Percentiles rank a stretch among this genome's conserved stretches.
Evolutionary conservation across 257 asterid species (phyloP).

Genomic region (Linderniella brevidens): DNA sequence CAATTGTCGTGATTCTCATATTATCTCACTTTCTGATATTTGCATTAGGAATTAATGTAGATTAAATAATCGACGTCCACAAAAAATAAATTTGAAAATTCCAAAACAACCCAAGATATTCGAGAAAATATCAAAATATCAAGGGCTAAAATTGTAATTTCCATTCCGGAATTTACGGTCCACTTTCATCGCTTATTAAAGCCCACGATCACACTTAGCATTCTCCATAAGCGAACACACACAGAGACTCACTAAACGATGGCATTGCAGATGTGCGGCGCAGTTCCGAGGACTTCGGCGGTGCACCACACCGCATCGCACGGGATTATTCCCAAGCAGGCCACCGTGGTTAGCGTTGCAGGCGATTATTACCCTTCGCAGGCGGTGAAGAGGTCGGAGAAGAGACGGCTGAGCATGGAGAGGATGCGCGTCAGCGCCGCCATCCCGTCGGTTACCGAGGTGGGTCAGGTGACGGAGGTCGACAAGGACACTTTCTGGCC

Average conservation of each 20-base stretch:
- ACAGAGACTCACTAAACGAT: conserved; percentile 10
- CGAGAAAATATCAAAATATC: too few relatives aligned
- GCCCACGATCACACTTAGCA: neutral
- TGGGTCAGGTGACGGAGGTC: conserved; percentile 53
- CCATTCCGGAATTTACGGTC: too few relatives aligned
- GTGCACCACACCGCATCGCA: conserved; percentile 14
- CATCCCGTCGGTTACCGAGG: conserved; percentile 31
- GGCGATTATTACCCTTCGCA: conserved; percentile 22
- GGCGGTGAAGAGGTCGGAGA: conserved; percentile 11
- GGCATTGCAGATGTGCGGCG: conserved; percentile 59
- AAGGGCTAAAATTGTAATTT: too few relatives aligned
- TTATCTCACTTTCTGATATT: too few relatives aligned
- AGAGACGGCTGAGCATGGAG: conserved; percentile 18
- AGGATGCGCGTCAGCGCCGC: conserved; percentile 23
- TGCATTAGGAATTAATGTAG: too few relatives aligned
- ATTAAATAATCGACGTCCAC: too few relatives aligned
- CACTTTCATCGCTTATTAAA: too few relatives aligned
- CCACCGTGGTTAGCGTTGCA: conserved; percentile 24
- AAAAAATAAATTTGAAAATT: too few relatives aligned
- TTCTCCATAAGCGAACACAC: too few relatives aligned
- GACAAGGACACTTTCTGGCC: conserved; percentile 64
- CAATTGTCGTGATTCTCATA: too few relatives aligned
- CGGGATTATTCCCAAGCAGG: conserved; percentile 21
- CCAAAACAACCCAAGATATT: too few relatives aligned
- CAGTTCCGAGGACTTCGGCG: conserved; percentile 32